phyloP scores from a whole-genome alignment of 1,139 yeast species.

The Pneumocystis sp. region DNA sequence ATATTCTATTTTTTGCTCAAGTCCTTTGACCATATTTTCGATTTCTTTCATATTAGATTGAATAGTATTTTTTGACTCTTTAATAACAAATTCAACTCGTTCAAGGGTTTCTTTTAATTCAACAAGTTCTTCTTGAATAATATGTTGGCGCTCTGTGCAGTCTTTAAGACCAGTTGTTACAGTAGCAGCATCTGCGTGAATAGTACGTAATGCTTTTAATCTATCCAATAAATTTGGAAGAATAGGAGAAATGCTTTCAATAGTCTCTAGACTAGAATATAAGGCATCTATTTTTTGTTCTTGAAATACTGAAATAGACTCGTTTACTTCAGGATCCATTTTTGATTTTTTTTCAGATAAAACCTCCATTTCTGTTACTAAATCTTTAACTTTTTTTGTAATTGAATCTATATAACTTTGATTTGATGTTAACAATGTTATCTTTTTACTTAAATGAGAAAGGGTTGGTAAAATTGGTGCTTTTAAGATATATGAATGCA shows the following conservation, averaged over 20 bases:
- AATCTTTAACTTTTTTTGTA: background rate
- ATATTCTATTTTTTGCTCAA: background rate
- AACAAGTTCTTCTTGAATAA: background rate
- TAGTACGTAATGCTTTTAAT: background rate
- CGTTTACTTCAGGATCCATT: background rate
- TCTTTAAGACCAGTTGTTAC: background rate
- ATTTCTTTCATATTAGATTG: background rate
- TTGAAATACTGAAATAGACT: background rate
- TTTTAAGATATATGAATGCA: background rate
- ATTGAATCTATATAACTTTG: background rate
- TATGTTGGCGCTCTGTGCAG: background rate
- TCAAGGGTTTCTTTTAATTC: background rate
- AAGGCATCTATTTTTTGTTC: background rate
- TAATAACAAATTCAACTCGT: background rate
- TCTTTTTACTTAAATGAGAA: background rate
- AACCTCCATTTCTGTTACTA: background rate
- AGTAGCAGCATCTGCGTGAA: conserved; percentile 1
- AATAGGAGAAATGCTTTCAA: background rate
- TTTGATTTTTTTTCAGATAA: background rate
- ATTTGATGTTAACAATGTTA: background rate
- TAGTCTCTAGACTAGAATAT: background rate
- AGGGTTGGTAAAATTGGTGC: background rate
- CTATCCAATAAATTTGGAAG: background rate
- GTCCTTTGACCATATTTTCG: background rate
- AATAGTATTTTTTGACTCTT: background rate